These are phyloP conservation scores for Jatropha podagrica DNA, from an alignment of 441 rosid species.

Conservation along the genomic window DNA sequence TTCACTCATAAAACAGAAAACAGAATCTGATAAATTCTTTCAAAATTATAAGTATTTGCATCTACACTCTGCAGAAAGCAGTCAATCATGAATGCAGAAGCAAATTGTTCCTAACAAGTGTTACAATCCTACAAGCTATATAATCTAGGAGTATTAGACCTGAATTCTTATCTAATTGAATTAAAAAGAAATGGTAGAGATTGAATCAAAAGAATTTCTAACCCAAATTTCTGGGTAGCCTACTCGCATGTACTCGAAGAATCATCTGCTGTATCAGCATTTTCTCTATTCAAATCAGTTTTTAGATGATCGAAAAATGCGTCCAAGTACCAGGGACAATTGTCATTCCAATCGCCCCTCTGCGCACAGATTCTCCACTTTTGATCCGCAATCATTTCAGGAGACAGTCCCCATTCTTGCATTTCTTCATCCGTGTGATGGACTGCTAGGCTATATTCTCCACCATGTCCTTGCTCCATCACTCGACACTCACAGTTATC, in stretches of 20 bases:
- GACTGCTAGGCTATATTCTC: slow-evolving; percentile 86
- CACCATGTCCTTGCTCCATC: slow-evolving; percentile 78
- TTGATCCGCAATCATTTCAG: slow-evolving; percentile 84
- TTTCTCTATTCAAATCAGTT: slow-evolving; percentile 34
- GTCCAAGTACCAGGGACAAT: slow-evolving; percentile 64
- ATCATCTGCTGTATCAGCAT: slow-evolving; percentile 22
- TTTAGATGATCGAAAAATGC: slow-evolving; percentile 59
- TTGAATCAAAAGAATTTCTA: slow-evolving; percentile 17
- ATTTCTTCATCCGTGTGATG: slow-evolving; percentile 82
- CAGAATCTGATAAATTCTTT: not conserved
- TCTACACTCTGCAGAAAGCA: not conserved
- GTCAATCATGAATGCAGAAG: not conserved
- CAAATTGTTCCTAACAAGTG: not conserved
- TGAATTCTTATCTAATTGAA: not conserved
- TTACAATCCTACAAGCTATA: not conserved
- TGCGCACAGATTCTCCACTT: slow-evolving; percentile 60
- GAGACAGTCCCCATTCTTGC: slow-evolving; percentile 75
- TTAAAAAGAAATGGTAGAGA: not conserved
- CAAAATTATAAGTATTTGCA: not conserved
- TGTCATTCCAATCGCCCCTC: slow-evolving; percentile 69
- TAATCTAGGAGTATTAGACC: not conserved
- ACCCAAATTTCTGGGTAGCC: not conserved
- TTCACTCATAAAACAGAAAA: not conserved
- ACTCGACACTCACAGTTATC: slow-evolving; percentile 76
- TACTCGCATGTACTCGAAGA: slow-evolving; percentile 12